A percentile compares a stretch with the other conserved stretches of the same genome.
Conservation (phyloP, 768 basidiomycete genomes). For the Calocybe cyanea region DNA sequence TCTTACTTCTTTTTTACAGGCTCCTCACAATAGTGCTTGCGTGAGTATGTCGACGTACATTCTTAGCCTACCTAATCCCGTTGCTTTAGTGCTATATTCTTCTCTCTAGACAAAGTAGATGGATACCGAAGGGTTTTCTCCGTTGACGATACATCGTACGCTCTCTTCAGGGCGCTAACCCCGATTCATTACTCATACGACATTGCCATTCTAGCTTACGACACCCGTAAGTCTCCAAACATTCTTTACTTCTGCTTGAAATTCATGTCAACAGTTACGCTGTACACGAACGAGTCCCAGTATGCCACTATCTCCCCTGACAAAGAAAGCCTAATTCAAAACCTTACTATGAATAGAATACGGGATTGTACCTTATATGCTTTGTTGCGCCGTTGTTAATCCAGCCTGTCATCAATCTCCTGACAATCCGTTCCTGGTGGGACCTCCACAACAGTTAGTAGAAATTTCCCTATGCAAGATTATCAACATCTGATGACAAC, state of each 20-base stretch:
- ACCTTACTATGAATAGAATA: conserved; percentile 28
- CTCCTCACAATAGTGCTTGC: conserved; percentile 60
- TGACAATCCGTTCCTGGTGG: conserved; percentile 84
- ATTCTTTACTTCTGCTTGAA: background rate
- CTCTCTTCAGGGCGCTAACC: conserved; percentile 10
- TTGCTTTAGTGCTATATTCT: conserved; percentile 50
- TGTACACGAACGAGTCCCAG: conserved; percentile 74
- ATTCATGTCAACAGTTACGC: conserved; percentile 46
- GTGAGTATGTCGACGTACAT: conserved; percentile 36
- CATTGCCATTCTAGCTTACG: conserved; percentile 27
- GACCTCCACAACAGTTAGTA: conserved; percentile 71
- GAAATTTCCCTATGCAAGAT: conserved; percentile 5
- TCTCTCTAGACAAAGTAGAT: conserved; percentile 57
- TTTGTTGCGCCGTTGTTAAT: conserved; percentile 66
- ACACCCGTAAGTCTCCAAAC: conserved; percentile 32
- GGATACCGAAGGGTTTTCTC: conserved; percentile 81
- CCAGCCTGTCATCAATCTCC: conserved; percentile 62
- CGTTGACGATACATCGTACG: conserved; percentile 71
- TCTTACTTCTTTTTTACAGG: conserved; percentile 36
- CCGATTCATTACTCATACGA: conserved; percentile 14
- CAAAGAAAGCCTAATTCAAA: background rate
- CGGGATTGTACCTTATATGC: conserved; percentile 48
- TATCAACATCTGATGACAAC: conserved; percentile 1
- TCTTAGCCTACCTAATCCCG: background rate
- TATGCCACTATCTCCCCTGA: conserved; percentile 26